A percentile compares a stretch with the other conserved stretches of the same genome.
Conservation (phyloP, 371 early-diverging fungal genomes). For the Aphelidium insulamus region DNA sequence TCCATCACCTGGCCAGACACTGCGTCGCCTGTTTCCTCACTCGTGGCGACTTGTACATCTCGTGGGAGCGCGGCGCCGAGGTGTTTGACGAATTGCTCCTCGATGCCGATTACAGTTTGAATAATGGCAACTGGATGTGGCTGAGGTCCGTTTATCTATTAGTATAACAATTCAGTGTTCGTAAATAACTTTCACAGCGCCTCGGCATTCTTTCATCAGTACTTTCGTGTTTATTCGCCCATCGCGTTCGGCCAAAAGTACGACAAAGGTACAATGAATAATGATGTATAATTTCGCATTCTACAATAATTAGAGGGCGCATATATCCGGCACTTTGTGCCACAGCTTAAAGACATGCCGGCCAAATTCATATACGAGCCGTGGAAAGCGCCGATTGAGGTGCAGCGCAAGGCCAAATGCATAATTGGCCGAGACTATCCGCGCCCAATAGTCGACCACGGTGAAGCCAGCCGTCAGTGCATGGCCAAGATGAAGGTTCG, state of each 20-base stretch:
- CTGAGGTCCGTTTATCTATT: constrained; percentile 1
- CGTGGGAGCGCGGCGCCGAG: constrained; percentile 15
- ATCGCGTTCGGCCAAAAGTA: constrained; percentile 1
- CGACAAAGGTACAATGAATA: too few relatives aligned
- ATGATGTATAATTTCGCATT: too few relatives aligned
- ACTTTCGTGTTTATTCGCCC: constrained; percentile 11
- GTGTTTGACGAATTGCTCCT: constrained; percentile 12
- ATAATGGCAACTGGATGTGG: constrained; percentile 14
- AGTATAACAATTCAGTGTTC: neutral
- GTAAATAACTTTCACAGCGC: constrained; percentile 3
- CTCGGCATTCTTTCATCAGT: constrained; percentile 9
- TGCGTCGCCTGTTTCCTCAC: constrained; percentile 6
- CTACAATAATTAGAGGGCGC: neutral
- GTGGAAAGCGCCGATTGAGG: constrained; percentile 6
- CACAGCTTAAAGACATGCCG: constrained; percentile 8
- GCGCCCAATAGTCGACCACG: constrained; percentile 9
- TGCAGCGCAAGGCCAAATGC: constrained; percentile 8
- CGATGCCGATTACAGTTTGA: constrained; percentile 8
- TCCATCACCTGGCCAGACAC: constrained; percentile 14
- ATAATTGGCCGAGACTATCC: constrained; percentile 10
- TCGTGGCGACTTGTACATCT: constrained; percentile 11
- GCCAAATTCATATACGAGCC: constrained; percentile 11
- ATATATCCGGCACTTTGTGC: constrained; percentile 5
- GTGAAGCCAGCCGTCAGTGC: constrained; percentile 3
- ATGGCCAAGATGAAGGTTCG: constrained; percentile 9